Evolutionary conservation across 176 grass and related monocot species (phyloP), one percentile per base, ranked within the genome.

Genomic region (Hordeum marinum): DNA sequence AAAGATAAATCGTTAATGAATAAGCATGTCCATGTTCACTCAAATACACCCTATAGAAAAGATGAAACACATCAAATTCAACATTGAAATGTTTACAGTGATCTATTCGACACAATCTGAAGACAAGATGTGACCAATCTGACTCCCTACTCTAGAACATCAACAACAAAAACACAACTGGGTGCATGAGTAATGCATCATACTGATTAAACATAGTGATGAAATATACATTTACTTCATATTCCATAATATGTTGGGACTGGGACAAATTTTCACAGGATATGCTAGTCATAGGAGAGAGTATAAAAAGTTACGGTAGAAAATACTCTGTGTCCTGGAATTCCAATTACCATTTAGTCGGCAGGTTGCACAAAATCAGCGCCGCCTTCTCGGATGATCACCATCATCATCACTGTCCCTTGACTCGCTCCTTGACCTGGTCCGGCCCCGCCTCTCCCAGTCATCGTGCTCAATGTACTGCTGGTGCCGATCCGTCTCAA

Each of bases 291-390:
- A 75, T 31, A 64, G 15, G 13, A 57, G 7, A 8, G 27, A 85
- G 57, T 34, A 57, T 2, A 46, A 82, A 8, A 8, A 24, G 6
- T 43, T 72, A n/a, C n/a, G n/a, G n/a, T n/a, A 65, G 11, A 75
- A 54, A 64, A 59, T 3, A 60, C 39, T 67, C 5, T 21, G 62
- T 55, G 25, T 27, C 21, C 34, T 29, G 46, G 66, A 67, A 65
- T 74, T 46, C 20, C 23, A 74, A 60, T 88, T 88, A 88, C 86
- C 86, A 72, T 82, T 90, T 79, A 45, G 58, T 57, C 66, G 12
- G 61, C 71, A 29, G 41, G 14, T 8, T 42, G 42, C 0, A 18
- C 32, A 32, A 57, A 58, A 64, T 79, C 71, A 85, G 62, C 4
- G 39, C 18, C 61, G 45, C 60, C 59, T 70, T 61, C 63, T 83